Evolutionary conservation across 805 yeast genomes (phyloP).

Genomic region (Starmerella stellata): DNA sequence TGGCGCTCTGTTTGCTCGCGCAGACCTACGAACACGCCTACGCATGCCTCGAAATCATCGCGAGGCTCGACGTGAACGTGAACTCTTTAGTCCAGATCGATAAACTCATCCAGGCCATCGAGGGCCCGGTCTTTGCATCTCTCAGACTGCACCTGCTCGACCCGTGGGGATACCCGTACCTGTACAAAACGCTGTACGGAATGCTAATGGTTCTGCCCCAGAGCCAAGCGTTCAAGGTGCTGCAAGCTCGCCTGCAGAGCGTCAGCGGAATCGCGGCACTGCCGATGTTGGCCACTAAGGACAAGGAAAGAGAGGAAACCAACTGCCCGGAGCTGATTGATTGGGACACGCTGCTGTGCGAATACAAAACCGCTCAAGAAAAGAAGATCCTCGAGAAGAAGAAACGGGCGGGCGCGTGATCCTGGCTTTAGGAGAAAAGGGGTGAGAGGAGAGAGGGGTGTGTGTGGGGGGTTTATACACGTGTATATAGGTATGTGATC

Average conservation of each 20-base stretch:
- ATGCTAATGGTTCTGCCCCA: constrained; percentile 87
- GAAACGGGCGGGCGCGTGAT: too few species aligned
- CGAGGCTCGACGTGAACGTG: constrained; percentile 64
- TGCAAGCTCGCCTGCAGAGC: constrained; percentile 56
- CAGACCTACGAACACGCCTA: constrained; percentile 80
- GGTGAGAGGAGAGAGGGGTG: not conserved
- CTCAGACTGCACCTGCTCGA: constrained; percentile 74
- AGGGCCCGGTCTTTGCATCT: constrained; percentile 80
- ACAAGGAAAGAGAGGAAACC: constrained; percentile 1
- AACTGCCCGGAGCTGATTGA: constrained; percentile 17
- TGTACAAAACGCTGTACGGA: constrained; percentile 80
- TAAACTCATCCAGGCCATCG: constrained; percentile 71
- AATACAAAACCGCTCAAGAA: constrained; percentile 32
- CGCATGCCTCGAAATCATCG: constrained; percentile 60
- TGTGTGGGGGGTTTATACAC: not conserved
- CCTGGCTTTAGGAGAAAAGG: too few species aligned
- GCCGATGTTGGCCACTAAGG: constrained; percentile 15
- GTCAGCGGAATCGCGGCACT: constrained; percentile 27
- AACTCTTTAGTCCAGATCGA: constrained; percentile 73
- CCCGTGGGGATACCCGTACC: constrained; percentile 61
- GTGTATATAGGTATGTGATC: too few species aligned
- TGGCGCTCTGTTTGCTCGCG: constrained; percentile 68
- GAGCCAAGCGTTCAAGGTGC: constrained; percentile 68
- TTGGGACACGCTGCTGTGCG: constrained; percentile 31
- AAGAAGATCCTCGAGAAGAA: not conserved